Evolutionary conservation across 345 rosid genomes (phyloP).

Genomic region (Salix suchowensis): DNA sequence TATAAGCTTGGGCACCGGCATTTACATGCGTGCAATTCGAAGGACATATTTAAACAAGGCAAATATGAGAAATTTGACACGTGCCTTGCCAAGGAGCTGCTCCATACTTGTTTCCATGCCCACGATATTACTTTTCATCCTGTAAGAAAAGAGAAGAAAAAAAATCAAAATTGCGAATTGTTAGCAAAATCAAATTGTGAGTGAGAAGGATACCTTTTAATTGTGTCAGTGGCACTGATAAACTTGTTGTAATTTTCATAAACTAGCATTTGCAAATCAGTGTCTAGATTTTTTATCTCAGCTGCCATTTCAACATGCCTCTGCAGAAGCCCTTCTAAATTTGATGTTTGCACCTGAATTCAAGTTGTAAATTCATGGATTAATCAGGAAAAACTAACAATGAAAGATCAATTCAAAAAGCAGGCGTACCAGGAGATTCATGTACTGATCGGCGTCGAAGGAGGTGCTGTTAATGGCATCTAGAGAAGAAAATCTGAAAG

Average conservation of each 20-base stretch:
- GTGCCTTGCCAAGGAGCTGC: conserved; percentile 85
- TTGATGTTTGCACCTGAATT: conserved; percentile 69
- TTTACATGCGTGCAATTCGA: not conserved
- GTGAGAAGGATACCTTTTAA: conserved; percentile 61
- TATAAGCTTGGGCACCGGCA: not conserved
- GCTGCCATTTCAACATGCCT: conserved; percentile 97
- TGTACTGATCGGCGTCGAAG: conserved; percentile 87
- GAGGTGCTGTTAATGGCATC: conserved; percentile 75
- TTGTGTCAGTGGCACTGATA: conserved; percentile 96
- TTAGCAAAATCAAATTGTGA: conserved; percentile 1
- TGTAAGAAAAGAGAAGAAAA: conserved; percentile 27
- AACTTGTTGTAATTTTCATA: conserved; percentile 97
- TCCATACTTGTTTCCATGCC: conserved; percentile 98
- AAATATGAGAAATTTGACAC: conserved; percentile 3
- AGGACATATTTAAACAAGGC: not conserved
- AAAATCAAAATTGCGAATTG: not conserved
- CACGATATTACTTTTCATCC: conserved; percentile 95
- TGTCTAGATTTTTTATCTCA: conserved; percentile 93
- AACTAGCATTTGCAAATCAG: conserved; percentile 96
- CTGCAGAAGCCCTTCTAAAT: conserved; percentile 79
- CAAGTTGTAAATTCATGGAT: not conserved
- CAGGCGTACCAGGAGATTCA: conserved; percentile 72
- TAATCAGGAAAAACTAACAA: not conserved
- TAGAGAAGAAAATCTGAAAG: conserved; percentile 47
- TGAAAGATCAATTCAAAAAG: not conserved